phyloP scores from a whole-genome alignment of 306 rosid genomes.

The Prunus campanulata region DNA sequence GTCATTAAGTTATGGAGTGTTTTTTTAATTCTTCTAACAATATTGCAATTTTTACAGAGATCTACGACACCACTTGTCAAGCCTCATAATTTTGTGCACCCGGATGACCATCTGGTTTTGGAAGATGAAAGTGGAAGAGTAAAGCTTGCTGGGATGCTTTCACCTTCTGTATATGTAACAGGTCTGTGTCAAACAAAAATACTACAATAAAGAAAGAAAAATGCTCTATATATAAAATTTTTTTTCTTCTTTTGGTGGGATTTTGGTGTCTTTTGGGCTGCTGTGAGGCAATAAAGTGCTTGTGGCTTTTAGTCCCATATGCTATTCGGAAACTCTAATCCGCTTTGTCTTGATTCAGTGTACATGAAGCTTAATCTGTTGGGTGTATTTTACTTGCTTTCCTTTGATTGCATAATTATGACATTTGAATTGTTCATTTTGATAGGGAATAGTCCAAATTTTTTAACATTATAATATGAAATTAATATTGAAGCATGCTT shows the following conservation, averaged over 20 bases:
- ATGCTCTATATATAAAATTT: background rate
- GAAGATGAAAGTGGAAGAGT: slow-evolving; percentile 97
- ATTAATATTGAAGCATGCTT: slow-evolving; percentile 14
- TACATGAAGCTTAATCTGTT: background rate
- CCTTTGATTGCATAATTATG: background rate
- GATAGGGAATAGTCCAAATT: background rate
- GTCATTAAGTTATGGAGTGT: background rate
- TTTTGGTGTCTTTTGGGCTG: background rate
- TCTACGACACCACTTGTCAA: slow-evolving; percentile 61
- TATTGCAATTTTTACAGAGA: slow-evolving; percentile 46
- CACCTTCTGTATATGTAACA: slow-evolving; percentile 76
- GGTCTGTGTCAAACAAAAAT: slow-evolving; percentile 43
- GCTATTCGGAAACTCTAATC: background rate
- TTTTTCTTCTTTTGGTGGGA: no score
- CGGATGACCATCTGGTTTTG: slow-evolving; percentile 74
- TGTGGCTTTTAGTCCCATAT: background rate
- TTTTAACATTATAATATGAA: background rate
- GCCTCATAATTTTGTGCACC: slow-evolving; percentile 70
- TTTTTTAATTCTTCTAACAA: background rate
- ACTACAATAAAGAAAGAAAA: slow-evolving; percentile 1
- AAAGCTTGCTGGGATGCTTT: slow-evolving; percentile 69
- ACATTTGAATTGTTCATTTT: background rate
- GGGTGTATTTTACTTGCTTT: background rate
- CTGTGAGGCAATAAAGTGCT: background rate
- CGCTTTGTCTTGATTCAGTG: background rate